phyloP scores from a whole-genome alignment of 1,284 basidiomycete species.

The Thecaphora frezii region DNA sequence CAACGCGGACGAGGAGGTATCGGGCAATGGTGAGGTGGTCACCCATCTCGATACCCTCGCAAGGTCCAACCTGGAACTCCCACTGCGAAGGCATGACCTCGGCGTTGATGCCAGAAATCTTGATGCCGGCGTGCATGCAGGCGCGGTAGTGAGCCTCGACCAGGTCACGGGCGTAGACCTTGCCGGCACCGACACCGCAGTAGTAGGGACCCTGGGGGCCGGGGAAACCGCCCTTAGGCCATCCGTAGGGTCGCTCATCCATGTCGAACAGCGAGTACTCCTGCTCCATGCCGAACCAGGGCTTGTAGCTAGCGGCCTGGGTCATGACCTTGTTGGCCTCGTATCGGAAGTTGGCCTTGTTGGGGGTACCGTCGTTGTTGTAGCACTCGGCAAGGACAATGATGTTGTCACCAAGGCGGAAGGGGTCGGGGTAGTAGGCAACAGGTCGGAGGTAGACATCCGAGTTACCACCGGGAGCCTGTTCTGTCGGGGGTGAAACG shows the following conservation, averaged over 20 bases:
- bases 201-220: constrained; percentile 99
- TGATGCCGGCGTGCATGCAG: constrained; percentile 93
- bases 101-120: constrained; percentile 99
- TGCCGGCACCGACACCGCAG: constrained; percentile 98
- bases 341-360: constrained; percentile 82
- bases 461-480: constrained; percentile 78
- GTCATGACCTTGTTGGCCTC: constrained; percentile 54
- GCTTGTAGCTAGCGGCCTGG: constrained; percentile 61
- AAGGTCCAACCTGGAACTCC: constrained; percentile 99
- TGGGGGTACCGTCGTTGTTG: constrained; percentile 98
- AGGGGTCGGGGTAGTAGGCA: constrained; percentile 97
- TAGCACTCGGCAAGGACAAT: constrained; percentile 76
- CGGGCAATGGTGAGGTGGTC: constrained; percentile 66
- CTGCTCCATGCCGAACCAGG: constrained; percentile 99
- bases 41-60: constrained; percentile 95
- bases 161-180: constrained; percentile 96
- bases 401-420: constrained; percentile 83
- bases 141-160: constrained; percentile 97
- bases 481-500: constrained; percentile 62
- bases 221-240: constrained; percentile 91
- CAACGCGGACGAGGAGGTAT: constrained; percentile 61
- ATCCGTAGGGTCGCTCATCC: constrained; percentile 88
- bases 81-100: constrained; percentile 99
- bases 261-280: constrained; percentile 97
- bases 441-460: constrained; percentile 97